phyloP scores from a whole-genome alignment of 306 rosid genomes.

The Luffa aegyptiaca region DNA sequence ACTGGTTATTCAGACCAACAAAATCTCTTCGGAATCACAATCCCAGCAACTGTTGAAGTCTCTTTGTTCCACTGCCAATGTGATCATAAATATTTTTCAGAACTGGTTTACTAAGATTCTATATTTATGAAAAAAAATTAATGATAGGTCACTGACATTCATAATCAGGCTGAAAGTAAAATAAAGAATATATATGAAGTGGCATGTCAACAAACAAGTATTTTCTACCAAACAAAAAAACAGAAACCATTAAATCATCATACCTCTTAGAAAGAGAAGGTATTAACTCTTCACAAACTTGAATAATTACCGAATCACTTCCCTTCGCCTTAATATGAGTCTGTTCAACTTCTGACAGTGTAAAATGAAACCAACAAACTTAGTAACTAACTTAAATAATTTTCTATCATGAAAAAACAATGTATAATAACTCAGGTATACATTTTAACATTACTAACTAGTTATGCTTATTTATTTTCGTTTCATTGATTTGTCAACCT shows the following conservation, averaged over 20 bases:
- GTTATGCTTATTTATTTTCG: background rate
- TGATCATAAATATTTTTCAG: background rate
- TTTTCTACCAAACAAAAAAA: background rate
- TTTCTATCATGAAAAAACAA: background rate
- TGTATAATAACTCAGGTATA: background rate
- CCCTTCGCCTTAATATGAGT: constrained; percentile 15
- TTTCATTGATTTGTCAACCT: background rate
- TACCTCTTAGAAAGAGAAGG: constrained; percentile 61
- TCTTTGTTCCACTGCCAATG: constrained; percentile 45
- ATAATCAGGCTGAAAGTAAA: background rate
- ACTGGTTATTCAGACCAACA: background rate
- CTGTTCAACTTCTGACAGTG: constrained; percentile 20
- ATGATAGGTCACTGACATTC: background rate
- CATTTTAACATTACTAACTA: background rate
- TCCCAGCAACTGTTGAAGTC: constrained; percentile 39
- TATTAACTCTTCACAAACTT: constrained; percentile 33
- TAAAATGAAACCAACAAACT: background rate
- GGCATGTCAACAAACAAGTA: background rate
- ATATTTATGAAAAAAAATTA: background rate
- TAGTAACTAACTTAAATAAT: background rate
- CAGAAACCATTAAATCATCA: constrained; percentile 9
- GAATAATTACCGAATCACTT: constrained; percentile 23
- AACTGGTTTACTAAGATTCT: background rate
- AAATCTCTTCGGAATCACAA: constrained; percentile 6
- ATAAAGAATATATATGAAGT: background rate